These are phyloP conservation scores for Solanum chaucha DNA, from an alignment of 257 asterid genomes.

Conservation along the genomic window DNA sequence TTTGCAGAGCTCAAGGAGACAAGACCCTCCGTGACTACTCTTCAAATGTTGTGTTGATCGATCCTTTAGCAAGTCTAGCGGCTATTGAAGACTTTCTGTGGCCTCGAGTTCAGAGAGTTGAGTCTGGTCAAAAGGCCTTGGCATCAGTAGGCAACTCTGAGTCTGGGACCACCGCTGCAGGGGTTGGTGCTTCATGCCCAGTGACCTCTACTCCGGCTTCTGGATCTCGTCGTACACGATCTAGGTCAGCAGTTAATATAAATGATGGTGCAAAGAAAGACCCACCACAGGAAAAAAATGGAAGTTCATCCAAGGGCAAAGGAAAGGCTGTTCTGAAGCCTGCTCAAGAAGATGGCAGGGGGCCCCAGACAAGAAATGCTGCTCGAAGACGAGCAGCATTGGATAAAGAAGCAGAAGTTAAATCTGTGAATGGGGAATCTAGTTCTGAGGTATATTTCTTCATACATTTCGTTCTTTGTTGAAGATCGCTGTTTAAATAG, in stretches of 20 bases:
- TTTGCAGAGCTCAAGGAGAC: conserved; percentile 91
- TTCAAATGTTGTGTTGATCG: conserved; percentile 80
- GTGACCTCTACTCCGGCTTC: conserved; percentile 55
- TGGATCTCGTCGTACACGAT: conserved; percentile 58
- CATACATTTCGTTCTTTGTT: not conserved
- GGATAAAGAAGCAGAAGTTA: conserved; percentile 68
- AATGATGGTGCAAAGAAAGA: conserved; percentile 56
- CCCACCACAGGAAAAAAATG: conserved; percentile 38
- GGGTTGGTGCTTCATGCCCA: conserved; percentile 42
- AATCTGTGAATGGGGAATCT: conserved; percentile 61
- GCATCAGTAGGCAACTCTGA: conserved; percentile 53
- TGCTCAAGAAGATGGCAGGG: conserved; percentile 63
- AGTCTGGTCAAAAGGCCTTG: conserved; percentile 60
- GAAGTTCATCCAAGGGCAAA: conserved; percentile 65
- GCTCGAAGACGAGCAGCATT: conserved; percentile 71
- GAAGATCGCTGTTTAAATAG: not conserved
- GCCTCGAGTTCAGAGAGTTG: conserved; percentile 80
- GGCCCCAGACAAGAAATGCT: conserved; percentile 88
- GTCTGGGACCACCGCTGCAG: conserved; percentile 42
- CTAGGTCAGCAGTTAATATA: conserved; percentile 57
- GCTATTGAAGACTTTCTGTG: conserved; percentile 93
- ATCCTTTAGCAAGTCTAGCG: conserved; percentile 92
- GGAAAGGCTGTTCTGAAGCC: conserved; percentile 88
- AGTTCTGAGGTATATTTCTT: conserved; percentile 75
- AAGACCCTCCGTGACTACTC: conserved; percentile 97